phyloP scores from a whole-genome alignment of 176 grass and related monocot species.

The Phyllostachys edulis region DNA sequence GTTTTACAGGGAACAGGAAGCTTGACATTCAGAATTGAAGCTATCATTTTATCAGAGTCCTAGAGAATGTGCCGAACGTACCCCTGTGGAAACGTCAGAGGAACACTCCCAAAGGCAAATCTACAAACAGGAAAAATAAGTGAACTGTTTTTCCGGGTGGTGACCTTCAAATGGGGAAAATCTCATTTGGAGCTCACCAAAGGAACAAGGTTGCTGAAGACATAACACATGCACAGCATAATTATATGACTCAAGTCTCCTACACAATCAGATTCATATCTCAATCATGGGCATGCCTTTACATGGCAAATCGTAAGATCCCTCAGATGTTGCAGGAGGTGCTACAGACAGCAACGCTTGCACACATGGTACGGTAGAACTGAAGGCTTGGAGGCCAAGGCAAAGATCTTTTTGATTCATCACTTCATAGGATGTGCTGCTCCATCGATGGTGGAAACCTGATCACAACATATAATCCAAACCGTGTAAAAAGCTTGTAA shows the following conservation, averaged over 20 bases:
- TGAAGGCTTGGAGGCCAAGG: neutral
- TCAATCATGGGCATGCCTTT: neutral
- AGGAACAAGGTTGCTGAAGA: too few species aligned
- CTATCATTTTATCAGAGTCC: neutral
- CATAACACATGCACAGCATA: neutral
- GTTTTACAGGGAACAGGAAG: neutral
- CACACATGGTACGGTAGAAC: neutral
- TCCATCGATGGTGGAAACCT: neutral
- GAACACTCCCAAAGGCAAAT: too few species aligned
- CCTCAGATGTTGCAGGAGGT: neutral
- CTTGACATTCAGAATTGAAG: neutral
- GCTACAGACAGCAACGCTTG: neutral
- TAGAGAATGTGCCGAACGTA: too few species aligned
- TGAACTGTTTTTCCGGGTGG: too few species aligned
- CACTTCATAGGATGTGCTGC: too few species aligned
- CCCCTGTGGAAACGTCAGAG: too few species aligned
- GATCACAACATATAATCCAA: neutral
- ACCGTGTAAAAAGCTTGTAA: neutral
- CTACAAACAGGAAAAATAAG: too few species aligned
- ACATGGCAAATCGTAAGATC: neutral
- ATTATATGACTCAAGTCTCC: neutral
- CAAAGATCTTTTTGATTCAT: neutral
- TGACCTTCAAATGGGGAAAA: too few species aligned
- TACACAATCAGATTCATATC: neutral
- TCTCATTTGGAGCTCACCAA: too few species aligned